phyloP scores from a whole-genome alignment of 2,329 filamentous ascomycete genomes.

The Aspergillus quadricinctus region DNA sequence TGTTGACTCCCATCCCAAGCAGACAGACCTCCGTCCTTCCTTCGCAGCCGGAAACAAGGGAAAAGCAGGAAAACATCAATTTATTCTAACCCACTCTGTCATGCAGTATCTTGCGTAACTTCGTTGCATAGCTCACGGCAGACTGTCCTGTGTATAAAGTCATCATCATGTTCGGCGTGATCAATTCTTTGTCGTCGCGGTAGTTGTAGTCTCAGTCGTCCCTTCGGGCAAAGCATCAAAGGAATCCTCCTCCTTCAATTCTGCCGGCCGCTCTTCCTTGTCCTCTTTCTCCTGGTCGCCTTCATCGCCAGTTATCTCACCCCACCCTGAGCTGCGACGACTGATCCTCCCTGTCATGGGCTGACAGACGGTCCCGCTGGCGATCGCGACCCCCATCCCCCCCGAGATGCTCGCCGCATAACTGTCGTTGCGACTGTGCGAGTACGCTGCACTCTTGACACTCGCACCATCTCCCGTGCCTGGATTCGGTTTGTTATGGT shows the following conservation, averaged over 20 bases:
- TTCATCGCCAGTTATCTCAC: conserved; percentile 39
- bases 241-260: conserved; percentile 10
- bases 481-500: conserved; percentile 57
- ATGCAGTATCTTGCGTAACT: conserved; percentile 7
- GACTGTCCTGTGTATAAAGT: background rate
- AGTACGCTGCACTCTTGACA: conserved; percentile 69
- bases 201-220: background rate
- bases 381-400: conserved; percentile 52
- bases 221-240: conserved; percentile 30
- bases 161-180: background rate
- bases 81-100: conserved; percentile 6
- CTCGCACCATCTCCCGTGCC: conserved; percentile 65
- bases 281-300: conserved; percentile 26
- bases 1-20: background rate
- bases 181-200: background rate
- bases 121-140: conserved; percentile 1
- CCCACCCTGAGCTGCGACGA: conserved; percentile 43
- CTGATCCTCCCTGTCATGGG: conserved; percentile 36
- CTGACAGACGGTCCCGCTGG: conserved; percentile 40
- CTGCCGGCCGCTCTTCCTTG: conserved; percentile 3
- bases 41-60: conserved; percentile 1
- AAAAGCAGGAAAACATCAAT: conserved; percentile 5
- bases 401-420: conserved; percentile 67
- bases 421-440: conserved; percentile 78
- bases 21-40: background rate